Base-by-base conservation (phyloP, 805 yeast species). In the Wilhelminamyces savonicus region DNA sequence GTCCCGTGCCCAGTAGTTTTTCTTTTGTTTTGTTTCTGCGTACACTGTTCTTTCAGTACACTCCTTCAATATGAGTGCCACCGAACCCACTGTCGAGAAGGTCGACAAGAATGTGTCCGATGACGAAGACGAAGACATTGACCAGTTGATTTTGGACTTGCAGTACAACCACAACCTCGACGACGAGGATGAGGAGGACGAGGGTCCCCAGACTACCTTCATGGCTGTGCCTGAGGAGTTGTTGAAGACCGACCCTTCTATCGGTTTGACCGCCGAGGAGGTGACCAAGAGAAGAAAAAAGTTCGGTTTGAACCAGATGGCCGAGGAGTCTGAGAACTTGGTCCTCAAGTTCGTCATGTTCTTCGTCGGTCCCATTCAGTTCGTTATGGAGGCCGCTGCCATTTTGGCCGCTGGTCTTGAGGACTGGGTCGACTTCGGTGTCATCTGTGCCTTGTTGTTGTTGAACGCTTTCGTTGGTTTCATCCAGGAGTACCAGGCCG, bases 351-450 rank as follows among this genome's bases (percentile, higher is more conserved):
- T 86, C 61, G 54, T 80, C 52, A 74, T 76, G 82, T 85, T 84
- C 75, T 85, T 85, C 64, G 81, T 85, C 44, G 95, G 95, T 69
- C 95, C 95, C 47, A 85, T 85, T 61, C 95, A 86, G 71, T 85
- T 86, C 78, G 95, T 85, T 57, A 85, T 85, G 95, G 95, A 85
- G 71, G 94, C 90, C 55, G 95, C 95, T 54, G 95, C 95, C 50
- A 75, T 85, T 44, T 71, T 85, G 62, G 95, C 95, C 56, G 95
- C 94, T 45, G 95, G 95, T 79, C 74, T 85, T 52, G 85, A 85
- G 70, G 96, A 88, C 71, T 87, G 96, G 96, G 95, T 87, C 56
- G 96, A 87, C 76, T 87, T 87, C 73, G 96, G 97, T 78, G 97
- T 87, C 61, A 87, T 87, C 59, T 78, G 84, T 65, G 96, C 82